Base-by-base conservation (phyloP, 768 basidiomycete genomes). In the Tylopilus rubrobrunneus region DNA sequence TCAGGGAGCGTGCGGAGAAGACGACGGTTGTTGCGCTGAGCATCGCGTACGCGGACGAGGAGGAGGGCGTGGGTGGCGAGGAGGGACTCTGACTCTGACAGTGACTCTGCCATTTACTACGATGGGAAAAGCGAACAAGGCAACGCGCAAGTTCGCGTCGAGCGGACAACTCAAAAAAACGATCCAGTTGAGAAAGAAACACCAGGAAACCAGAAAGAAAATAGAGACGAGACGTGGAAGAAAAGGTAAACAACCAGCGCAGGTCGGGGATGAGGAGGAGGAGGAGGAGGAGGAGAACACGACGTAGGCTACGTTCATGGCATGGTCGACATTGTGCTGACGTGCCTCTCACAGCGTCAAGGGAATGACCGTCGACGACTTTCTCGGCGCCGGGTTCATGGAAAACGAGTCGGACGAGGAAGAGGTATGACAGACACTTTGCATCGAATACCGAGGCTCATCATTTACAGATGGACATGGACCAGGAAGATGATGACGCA, bases 131-230 rank as follows among this genome's bases (percentile, higher is more conserved):
- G 81, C 84, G 19, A 73, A 81, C 37, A 67, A 67, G 51, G 82
- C 90, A 0, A 87, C 88, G 11, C 85, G 86, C 66, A 93, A 95
- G 73, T 95, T 95, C 61, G 89, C 86, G 9, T 77, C 89, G 4
- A 92, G 89, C 54, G 95, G 95, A 1, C 85, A 88, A 65, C 82
- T 98, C 49, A 91, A 92, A 65, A 87, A 90, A 59, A 82, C 84
- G 19, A 97, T 98, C 48, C 79, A 91, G 62, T 80, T 85, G 6
- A 78, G 95, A n/a, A 81, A 85, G 53, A 89, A 92, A 62, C 82
- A 86, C 62, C 86, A 92, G 64, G 81, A 90, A 64, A 74, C 82
- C 56, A 80, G 82, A 62, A 88, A 86, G 71, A 85, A 86, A 68
- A 76, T 82, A 28, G 80, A 89, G 64, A 76, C 78, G 40, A 79